Base-by-base conservation (phyloP, 345 rosid genomes). In the Dovyalis caffra region DNA sequence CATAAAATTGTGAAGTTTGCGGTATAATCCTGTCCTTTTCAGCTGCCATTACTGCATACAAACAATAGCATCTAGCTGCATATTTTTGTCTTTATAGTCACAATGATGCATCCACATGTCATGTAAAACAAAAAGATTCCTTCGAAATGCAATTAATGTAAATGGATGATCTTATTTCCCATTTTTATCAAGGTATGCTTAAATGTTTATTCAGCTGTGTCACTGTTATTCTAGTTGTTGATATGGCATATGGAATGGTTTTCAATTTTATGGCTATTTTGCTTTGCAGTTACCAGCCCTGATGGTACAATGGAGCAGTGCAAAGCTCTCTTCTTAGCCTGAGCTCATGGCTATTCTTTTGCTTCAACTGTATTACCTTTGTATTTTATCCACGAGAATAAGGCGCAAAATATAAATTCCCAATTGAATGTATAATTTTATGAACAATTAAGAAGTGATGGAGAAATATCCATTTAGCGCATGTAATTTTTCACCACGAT, bases 251-350 rank as follows among this genome's bases (percentile, higher is more conserved):
- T 9, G 15, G 62, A 49, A 26, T 32, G 12, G 33, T 15, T 70
- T n/a, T 60, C 25, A 5, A 23, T 57, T 53, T 16, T 2, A 8
- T 9, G 32, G 15, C 37, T 28, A 64, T 26, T 16, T 21, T 12
- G 49, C n/a, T 77, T 45, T 84, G 87, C 93, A 91, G 98, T 93
- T 62, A 88, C 89, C 49, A 90, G 92, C 72, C 97, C 98, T 9
- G 90, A 89, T 0, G 92, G 91, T 68, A 91, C 98, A 68, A 77
- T 80, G 82, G 81, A 82, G 70, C 79, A 83, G 70, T 86, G 90
- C 73, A 83, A 76, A 70, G 82, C 89, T 57, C 70, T 85, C 38
- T 83, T 88, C 84, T 73, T 83, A 5, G 78, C 80, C 2, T 75
- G 72, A 81, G 70, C 34, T 47, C 23, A 26, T 3, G 47, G 32